These are phyloP conservation scores for Penicillium alfredii DNA, from an alignment of 495 filamentous ascomycete genomes.

Conservation along the genomic window DNA sequence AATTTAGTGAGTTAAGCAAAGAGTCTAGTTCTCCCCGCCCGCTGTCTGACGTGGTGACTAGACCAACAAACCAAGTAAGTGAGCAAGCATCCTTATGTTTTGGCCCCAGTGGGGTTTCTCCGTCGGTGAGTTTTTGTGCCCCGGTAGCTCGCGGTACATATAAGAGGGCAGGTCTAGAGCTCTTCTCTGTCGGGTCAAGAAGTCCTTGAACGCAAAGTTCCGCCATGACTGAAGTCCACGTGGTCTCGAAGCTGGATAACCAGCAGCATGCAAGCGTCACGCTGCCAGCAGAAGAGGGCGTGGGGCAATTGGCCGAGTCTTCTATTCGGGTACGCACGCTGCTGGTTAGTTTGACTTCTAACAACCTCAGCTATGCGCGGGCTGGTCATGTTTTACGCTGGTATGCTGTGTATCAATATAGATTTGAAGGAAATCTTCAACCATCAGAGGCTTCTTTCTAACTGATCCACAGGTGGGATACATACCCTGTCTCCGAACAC, in stretches of 20 bases:
- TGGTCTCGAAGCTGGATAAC: slow-evolving; percentile 23
- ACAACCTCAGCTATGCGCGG: slow-evolving; percentile 51
- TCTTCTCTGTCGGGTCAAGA: no score
- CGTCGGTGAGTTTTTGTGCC: neutral
- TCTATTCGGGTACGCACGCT: slow-evolving; percentile 40
- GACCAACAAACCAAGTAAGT: no score
- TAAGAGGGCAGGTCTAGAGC: no score
- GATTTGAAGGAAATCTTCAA: neutral
- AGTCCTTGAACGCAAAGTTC: neutral
- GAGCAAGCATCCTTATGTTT: no score
- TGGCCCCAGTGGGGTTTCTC: slow-evolving; percentile 1
- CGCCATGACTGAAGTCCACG: slow-evolving; percentile 18
- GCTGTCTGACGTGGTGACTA: no score
- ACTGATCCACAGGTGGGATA: slow-evolving; percentile 24
- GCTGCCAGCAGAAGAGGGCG: neutral
- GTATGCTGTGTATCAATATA: slow-evolving; percentile 22
- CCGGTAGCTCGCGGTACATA: no score
- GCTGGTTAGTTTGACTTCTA: slow-evolving; percentile 46
- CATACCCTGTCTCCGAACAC: slow-evolving; percentile 29
- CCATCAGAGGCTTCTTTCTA: no score
- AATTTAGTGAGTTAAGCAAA: neutral
- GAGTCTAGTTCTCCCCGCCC: no score
- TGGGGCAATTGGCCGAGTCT: slow-evolving; percentile 3
- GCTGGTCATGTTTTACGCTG: slow-evolving; percentile 42
- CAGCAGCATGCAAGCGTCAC: slow-evolving; percentile 14